Evolutionary conservation across 768 basidiomycete genomes (phyloP), one percentile per base, ranked within the genome.

Genomic region (Russula vinacea): DNA sequence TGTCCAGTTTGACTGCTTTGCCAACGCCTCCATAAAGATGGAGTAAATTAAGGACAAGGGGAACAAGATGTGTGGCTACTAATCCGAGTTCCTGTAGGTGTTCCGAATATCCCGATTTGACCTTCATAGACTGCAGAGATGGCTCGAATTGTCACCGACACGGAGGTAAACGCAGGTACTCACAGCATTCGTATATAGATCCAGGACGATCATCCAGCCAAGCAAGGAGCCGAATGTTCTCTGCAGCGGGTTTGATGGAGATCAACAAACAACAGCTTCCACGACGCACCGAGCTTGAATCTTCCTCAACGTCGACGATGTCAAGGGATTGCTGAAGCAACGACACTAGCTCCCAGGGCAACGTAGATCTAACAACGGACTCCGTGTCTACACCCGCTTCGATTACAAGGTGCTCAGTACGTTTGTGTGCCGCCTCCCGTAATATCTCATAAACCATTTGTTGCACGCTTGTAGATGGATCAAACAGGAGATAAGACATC

Each of bases 121-220:
- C 87, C 78, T 89, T 92, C 69, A 92, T 81, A 0, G 95, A 96
- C 94, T 98, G 70, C 17, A 39, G 3, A 11, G 33, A 45, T 2
- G 33, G 26, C 26, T 58, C 24, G 70, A 33, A 67, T 61, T 24
- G 62, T 24, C 47, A 16, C 17, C 10, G 11, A 32, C 37, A 22
- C 19, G 29, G 11, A 5, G 17, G 26, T 32, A 16, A 42, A 10
- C 13, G 32, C 26, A 42, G 35, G 22, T 47, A 79, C 91, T 67
- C 73, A 95, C 94, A 10, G 92, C 89, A 73, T 91, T 86, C 29
- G 78, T 77, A 74, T 97, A 97, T 22, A 89, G 78, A 70, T 94
- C 92, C 66, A 97, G 88, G 1, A 87, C 72, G n/a, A 92, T 76
- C 87, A 95, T 90, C 94, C 94, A 97, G 2, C 82, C 83, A 10